Evolutionary conservation across 371 early-diverging fungal species (phyloP), one percentile per base, ranked within the genome.

Genomic region (Mortierella sp.): DNA sequence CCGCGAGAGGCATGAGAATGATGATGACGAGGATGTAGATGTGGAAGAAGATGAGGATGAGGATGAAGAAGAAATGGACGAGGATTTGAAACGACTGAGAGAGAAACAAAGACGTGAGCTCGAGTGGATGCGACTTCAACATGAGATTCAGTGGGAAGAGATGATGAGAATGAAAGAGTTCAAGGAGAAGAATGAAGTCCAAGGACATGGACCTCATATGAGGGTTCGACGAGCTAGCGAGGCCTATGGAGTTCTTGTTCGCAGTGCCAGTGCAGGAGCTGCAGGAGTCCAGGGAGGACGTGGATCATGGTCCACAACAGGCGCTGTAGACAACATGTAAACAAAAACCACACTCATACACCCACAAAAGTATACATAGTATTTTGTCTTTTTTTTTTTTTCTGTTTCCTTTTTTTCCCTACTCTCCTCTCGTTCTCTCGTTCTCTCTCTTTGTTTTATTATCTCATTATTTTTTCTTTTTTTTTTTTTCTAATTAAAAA

Each of bases 71-170:
- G 43, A 51, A 21, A 21, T 37, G 53, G 63, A 62, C 43, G 53
- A 62, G 19, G 63, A 62, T 43, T 29, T 62, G 29, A 52, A 37
- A 37, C 21, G 29, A 11, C 23, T 62, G 53, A 26, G 53, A 21
- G 63, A 62, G 53, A 51, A 62, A 52, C 63, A 62, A 29, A 26
- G 63, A 16, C 63, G 63, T 7, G 63, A 62, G 21, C 19, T 62
- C n/a, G 63, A 62, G 63, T 53, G 51, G 63, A 62, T 62, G 63
- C 63, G 53, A 2, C 63, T 62, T 15, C 63, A 66, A 43, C 52
- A 58, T 5, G 58, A 44, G 45, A 59, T 37, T 43, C 44, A 59
- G 43, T 37, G 30, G 45, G 28, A 53, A 25, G 21, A 43, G 25
- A 59, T 50, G 45, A 66, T 48, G 52, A 50, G 59, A 44, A 9